Evolutionary conservation across 202 grass and related monocot genomes (phyloP), one percentile per base, ranked within the genome.

Genomic region (Dendrocalamus latiflorus): DNA sequence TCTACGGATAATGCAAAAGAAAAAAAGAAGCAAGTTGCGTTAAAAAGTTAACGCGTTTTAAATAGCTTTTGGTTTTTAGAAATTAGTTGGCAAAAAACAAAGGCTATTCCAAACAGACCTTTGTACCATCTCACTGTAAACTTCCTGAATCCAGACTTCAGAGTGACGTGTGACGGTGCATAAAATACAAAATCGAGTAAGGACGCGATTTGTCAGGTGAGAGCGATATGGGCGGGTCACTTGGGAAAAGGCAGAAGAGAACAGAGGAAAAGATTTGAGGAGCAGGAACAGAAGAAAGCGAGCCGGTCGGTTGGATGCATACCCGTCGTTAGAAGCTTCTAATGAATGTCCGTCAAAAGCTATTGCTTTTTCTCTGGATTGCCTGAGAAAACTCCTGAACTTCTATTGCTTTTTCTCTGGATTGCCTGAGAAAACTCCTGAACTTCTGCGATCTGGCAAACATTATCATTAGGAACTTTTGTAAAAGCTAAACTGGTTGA

Each of bases 271-370:
- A 50, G 47, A 56, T 51, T 51, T 6, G 57, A 85, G 13, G 20
- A 9, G n/a, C 11, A 73, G 11, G 42, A 30, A 26, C 2, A n/a
- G 17, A 77, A 0, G 41, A 61, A 75, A 86, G 50, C 3, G 72
- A 70, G 20, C 65, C 18, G 80, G 72, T 86, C 39, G 28, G 69
- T 61, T 70, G 42, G 53, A 57, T 81, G 50, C 10, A 17, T 49
- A 54, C 13, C 36, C 24, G 1, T 56, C 6, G 44, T 33, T 33
- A 72, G 42, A 74, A 53, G 68, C 3, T 63, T 63, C 70, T 55
- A 75, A 75, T 38, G 7, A 2, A 20, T 17, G 14, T 74, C 42
- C 20, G 57, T n/a, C 4, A 43, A 43, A 78, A 60, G 56, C 30
- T 43, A 42, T 1, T 30, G n/a, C 16, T 21, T 20, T 49, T 20